These are phyloP conservation scores for Vanrija sp. DNA, from an alignment of 1,284 basidiomycete genomes.

Conservation along the genomic window DNA sequence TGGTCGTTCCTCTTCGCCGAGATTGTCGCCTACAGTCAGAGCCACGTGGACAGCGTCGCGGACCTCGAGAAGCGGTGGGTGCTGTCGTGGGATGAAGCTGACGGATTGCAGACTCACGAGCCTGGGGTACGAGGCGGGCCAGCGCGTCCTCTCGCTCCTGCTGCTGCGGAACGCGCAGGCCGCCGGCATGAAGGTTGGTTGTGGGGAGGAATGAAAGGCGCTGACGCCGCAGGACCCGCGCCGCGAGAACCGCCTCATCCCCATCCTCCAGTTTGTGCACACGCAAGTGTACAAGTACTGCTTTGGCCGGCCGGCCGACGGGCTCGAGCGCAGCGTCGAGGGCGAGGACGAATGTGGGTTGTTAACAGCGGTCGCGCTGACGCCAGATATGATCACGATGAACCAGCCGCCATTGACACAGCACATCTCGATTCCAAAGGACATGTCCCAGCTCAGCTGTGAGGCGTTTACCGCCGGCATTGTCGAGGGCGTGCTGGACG, in stretches of 20 bases:
- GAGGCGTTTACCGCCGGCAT: conserved; percentile 96
- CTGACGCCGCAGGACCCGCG: conserved; percentile 71
- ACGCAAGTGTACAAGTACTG: conserved; percentile 91
- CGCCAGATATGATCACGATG: conserved; percentile 92
- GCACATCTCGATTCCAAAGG: conserved; percentile 86
- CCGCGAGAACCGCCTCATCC: conserved; percentile 79
- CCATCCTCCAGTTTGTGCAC: conserved; percentile 84
- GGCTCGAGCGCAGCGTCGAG: conserved; percentile 91
- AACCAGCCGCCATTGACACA: conserved; percentile 90
- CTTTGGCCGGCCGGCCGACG: conserved; percentile 89
- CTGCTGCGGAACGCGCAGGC: conserved; percentile 46
- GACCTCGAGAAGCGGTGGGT: conserved; percentile 79
- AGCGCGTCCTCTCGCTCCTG: conserved; percentile 60
- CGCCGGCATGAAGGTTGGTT: conserved; percentile 53
- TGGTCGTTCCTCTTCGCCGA: conserved; percentile 89
- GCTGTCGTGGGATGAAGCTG: not conserved
- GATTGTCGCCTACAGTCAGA: conserved; percentile 90
- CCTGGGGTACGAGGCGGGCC: conserved; percentile 83
- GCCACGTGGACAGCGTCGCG: conserved; percentile 85
- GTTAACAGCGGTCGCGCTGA: not conserved
- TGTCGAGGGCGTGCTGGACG: conserved; percentile 94
- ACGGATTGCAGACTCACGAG: conserved; percentile 71
- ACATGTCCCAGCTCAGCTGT: conserved; percentile 89
- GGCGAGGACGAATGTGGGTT: conserved; percentile 87
- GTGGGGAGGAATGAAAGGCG: conserved; percentile 53